A percentile compares a stretch with the other conserved stretches of the same genome.
phyloP scores from a whole-genome alignment of 2,329 filamentous ascomycete genomes.

The Leptosphaerulina australis region DNA sequence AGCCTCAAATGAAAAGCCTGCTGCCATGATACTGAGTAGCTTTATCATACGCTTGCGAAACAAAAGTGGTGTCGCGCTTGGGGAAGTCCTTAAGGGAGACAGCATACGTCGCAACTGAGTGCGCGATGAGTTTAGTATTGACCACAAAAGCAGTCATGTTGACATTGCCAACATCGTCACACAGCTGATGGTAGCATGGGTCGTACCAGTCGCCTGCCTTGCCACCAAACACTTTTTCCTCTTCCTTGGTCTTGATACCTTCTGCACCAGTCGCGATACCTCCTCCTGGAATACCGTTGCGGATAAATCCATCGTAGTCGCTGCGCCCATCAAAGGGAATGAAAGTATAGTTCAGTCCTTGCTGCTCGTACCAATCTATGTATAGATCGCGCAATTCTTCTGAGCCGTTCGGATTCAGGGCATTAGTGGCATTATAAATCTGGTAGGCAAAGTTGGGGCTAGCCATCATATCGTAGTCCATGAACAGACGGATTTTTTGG shows the following conservation, averaged over 20 bases:
- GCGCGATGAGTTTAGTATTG: conserved; percentile 49
- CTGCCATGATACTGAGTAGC: conserved; percentile 42
- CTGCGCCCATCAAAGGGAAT: conserved; percentile 51
- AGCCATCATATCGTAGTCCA: conserved; percentile 55
- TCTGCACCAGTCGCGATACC: conserved; percentile 52
- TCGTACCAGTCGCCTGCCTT: conserved; percentile 49
- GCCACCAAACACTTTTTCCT: conserved; percentile 47
- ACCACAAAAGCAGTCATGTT: conserved; percentile 48
- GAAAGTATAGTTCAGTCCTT: conserved; percentile 47
- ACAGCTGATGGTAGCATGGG: conserved; percentile 49
- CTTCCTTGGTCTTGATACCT: conserved; percentile 49
- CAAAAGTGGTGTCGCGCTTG: conserved; percentile 30
- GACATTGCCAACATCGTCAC: conserved; percentile 49
- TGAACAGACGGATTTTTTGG: conserved; percentile 50
- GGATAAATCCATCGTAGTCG: conserved; percentile 52
- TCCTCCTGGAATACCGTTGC: conserved; percentile 49
- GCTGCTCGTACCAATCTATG: conserved; percentile 47
- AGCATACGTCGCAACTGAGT: conserved; percentile 47
- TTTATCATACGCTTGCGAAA: conserved; percentile 28
- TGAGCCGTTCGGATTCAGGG: conserved; percentile 44
- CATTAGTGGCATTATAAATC: conserved; percentile 50
- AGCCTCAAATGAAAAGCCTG: conserved; percentile 40
- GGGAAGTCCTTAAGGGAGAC: conserved; percentile 46
- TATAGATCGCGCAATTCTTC: conserved; percentile 48
- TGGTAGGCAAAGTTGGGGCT: conserved; percentile 50